A percentile compares a stretch with the other conserved stretches of the same genome.
phyloP scores from a whole-genome alignment of 768 basidiomycete species.

The Austroboletus festivus region DNA sequence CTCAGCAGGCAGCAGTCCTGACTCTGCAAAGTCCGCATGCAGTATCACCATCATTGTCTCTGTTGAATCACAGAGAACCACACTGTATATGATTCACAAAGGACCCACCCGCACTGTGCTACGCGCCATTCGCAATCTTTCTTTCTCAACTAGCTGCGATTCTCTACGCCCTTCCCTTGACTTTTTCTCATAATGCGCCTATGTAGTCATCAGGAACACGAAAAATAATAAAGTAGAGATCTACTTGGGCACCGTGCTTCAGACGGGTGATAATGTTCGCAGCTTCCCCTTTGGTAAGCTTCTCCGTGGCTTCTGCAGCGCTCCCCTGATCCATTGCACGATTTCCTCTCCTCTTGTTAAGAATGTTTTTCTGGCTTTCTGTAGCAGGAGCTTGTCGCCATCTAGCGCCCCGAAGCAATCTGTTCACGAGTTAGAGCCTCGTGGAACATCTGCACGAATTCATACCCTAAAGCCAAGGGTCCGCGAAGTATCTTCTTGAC shows the following conservation, averaged over 20 bases:
- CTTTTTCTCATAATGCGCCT: constrained; percentile 60
- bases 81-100: constrained; percentile 21
- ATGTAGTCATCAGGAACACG: not conserved
- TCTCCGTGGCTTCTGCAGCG: constrained; percentile 30
- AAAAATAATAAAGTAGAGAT: not conserved
- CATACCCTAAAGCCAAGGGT: constrained; percentile 47
- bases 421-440: constrained; percentile 22
- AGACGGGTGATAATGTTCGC: constrained; percentile 75
- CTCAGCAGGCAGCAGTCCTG: constrained; percentile 64
- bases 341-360: constrained; percentile 50
- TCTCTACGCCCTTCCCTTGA: constrained; percentile 39
- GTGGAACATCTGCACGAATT: constrained; percentile 2
- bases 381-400: constrained; percentile 69
- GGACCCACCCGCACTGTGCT: constrained; percentile 64
- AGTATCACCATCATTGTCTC: constrained; percentile 62
- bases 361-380: constrained; percentile 52
- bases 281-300: constrained; percentile 74
- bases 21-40: constrained; percentile 57
- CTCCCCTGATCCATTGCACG: constrained; percentile 21
- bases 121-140: constrained; percentile 47
- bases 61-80: constrained; percentile 9
- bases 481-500: constrained; percentile 52
- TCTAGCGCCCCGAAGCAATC: constrained; percentile 58
- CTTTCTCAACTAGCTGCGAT: constrained; percentile 40
- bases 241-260: constrained; percentile 72